phyloP scores from a whole-genome alignment of 176 grass and related monocot species.

The Oryza nivara region DNA sequence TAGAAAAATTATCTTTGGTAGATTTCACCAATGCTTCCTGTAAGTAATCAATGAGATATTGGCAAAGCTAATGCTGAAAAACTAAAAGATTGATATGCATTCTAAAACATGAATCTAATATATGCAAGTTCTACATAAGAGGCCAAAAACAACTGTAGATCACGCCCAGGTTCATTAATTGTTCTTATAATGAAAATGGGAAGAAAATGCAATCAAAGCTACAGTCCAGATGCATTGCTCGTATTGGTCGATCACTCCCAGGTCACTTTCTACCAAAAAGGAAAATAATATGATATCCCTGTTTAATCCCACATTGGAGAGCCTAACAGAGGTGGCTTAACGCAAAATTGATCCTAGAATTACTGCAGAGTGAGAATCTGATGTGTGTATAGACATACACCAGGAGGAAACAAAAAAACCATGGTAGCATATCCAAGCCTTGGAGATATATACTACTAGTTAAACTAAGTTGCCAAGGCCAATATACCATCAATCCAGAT shows the following conservation, averaged over 20 bases:
- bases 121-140: slow-evolving; percentile 6
- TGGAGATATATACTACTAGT: not conserved
- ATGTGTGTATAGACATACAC: not conserved
- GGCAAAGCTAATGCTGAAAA: slow-evolving; percentile 7
- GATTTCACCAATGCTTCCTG: slow-evolving; percentile 73
- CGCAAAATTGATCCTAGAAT: not conserved
- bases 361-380: slow-evolving; percentile 8
- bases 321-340: not conserved
- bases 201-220: slow-evolving; percentile 17
- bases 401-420: slow-evolving; percentile 7
- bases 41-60: slow-evolving; percentile 40
- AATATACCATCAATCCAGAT: slow-evolving; percentile 24
- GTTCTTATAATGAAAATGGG: slow-evolving; percentile 7
- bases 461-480: not conserved
- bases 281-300: not conserved
- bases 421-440: not conserved
- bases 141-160: not conserved
- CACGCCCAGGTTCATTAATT: not conserved
- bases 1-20: slow-evolving; percentile 49
- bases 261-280: not conserved
- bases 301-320: slow-evolving; percentile 19
- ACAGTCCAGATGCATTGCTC: not conserved
- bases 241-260: no score
- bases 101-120: slow-evolving; percentile 24
- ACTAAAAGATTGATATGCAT: not conserved